A percentile compares a stretch with the other conserved stretches of the same genome.
phyloP scores from a whole-genome alignment of 352 stramenopile genomes.

The Pseudoperonospora humuli region DNA sequence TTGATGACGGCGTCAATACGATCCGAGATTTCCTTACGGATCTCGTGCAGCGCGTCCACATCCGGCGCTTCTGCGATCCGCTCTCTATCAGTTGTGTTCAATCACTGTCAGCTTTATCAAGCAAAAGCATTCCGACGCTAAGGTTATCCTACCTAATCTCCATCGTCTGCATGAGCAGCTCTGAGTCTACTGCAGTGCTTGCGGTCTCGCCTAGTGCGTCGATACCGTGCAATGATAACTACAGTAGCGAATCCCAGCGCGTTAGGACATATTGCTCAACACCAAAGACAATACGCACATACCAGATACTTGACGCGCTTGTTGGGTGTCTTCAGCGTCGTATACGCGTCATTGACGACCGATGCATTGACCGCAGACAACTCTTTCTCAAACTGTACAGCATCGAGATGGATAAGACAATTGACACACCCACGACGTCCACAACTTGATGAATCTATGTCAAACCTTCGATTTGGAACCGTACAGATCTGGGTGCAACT shows the following conservation, averaged over 20 bases:
- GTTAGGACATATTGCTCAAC: slow-evolving; percentile 1
- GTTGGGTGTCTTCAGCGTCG: slow-evolving; percentile 82
- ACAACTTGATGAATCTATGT: neutral
- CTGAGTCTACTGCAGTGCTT: slow-evolving; percentile 64
- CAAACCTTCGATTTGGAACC: slow-evolving; percentile 78
- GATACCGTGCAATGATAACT: slow-evolving; percentile 77
- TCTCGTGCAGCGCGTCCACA: slow-evolving; percentile 41
- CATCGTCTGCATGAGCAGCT: slow-evolving; percentile 81
- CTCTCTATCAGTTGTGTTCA: slow-evolving; percentile 33
- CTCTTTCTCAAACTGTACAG: slow-evolving; percentile 66
- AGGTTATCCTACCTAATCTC: slow-evolving; percentile 49
- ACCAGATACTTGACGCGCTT: slow-evolving; percentile 82
- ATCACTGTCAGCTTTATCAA: neutral
- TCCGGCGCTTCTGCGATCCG: slow-evolving; percentile 53
- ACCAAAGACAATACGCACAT: slow-evolving; percentile 4
- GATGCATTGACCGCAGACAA: slow-evolving; percentile 70
- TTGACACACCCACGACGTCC: neutral
- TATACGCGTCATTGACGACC: slow-evolving; percentile 82
- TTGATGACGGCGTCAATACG: slow-evolving; percentile 67
- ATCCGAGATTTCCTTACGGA: slow-evolving; percentile 52
- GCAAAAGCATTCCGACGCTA: neutral
- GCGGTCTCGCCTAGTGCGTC: slow-evolving; percentile 70
- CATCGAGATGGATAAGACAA: neutral
- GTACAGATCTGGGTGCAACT: slow-evolving; percentile 76
- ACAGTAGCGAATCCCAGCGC: neutral